A percentile compares a stretch with the other conserved stretches of the same genome.
Evolutionary conservation across 495 filamentous ascomycete genomes (phyloP).

Genomic region (Collariella sp.): DNA sequence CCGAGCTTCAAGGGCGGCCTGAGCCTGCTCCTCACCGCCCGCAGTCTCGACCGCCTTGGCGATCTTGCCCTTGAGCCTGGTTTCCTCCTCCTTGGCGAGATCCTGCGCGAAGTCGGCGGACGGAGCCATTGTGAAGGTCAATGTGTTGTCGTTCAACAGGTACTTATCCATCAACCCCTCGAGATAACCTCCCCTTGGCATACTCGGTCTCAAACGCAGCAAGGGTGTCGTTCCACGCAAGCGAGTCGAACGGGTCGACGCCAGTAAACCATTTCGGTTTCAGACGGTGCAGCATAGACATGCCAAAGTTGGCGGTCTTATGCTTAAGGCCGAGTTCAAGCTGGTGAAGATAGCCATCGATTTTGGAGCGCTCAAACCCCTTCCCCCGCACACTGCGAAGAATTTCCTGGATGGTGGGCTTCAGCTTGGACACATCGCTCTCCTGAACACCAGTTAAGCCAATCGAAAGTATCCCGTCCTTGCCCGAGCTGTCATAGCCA

Average conservation of each 20-base stretch:
- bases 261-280: constrained; percentile 93
- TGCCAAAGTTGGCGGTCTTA: constrained; percentile 89
- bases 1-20: constrained; percentile 55
- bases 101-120: constrained; percentile 61
- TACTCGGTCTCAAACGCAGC: constrained; percentile 66
- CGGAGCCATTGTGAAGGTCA: constrained; percentile 94
- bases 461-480: constrained; percentile 74
- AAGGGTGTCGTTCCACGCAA: constrained; percentile 85
- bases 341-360: constrained; percentile 89
- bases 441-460: constrained; percentile 79
- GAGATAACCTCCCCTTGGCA: constrained; percentile 64
- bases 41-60: constrained; percentile 55
- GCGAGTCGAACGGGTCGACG: constrained; percentile 77
- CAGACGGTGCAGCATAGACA: constrained; percentile 78
- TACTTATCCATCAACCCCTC: constrained; percentile 85
- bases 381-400: constrained; percentile 55
- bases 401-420: constrained; percentile 59
- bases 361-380: constrained; percentile 80
- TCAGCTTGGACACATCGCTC: constrained; percentile 66
- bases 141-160: constrained; percentile 70
- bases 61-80: constrained; percentile 62
- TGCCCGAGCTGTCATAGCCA: constrained; percentile 72
- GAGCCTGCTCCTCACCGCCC: constrained; percentile 62
- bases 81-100: constrained; percentile 67
- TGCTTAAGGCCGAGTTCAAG: constrained; percentile 84